Base-by-base conservation (phyloP, 257 asterid genomes). In the Capsicum pubescens region DNA sequence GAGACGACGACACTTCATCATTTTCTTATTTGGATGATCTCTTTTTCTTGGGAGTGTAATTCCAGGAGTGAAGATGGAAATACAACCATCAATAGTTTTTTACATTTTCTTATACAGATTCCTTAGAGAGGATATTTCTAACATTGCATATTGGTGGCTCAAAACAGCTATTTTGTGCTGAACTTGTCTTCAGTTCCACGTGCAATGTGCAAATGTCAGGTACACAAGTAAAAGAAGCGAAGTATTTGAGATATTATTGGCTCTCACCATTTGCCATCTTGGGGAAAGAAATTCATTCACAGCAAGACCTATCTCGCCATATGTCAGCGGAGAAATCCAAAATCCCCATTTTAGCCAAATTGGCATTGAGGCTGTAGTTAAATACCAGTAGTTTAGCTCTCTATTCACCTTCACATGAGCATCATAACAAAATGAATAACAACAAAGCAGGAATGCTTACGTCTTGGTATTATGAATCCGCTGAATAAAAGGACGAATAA, bases 311-410 rank as follows among this genome's bases (percentile, higher is more conserved):
- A 92, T 89, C 91, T 91, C 93, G 58, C 96, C 97, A 82, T 93
- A 93, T 17, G 97, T 87, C 82, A 90, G 14, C 5, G 97, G 97
- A 82, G 93, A 91, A 82, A 90, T 68, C 97, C 97, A 93, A 86
- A 91, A 91, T 58, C 87, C 94, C 96, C 97, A 93, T 84, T 85
- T 85, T 78, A 93, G 86, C 97, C 94, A 93, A 86, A 10, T 81
- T 52, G 96, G 97, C 93, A 92, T 91, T 71, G 93, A 89, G 70
- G 92, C 97, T 93, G 96, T 89, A 89, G 84, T 35, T 64, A 71
- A 88, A 79, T 76, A 59, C 26, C 16, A 1, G 19, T 60, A 77
- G 0, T n/a, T 76, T 83, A 21, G 54, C 46, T 80, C 42, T 19
- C 8, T 71, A 3, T 52, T 39, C 61, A 50, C 21, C 16, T 61